Conservation (phyloP, 1,284 basidiomycete species). For the Sporisorium graminicola region DNA sequence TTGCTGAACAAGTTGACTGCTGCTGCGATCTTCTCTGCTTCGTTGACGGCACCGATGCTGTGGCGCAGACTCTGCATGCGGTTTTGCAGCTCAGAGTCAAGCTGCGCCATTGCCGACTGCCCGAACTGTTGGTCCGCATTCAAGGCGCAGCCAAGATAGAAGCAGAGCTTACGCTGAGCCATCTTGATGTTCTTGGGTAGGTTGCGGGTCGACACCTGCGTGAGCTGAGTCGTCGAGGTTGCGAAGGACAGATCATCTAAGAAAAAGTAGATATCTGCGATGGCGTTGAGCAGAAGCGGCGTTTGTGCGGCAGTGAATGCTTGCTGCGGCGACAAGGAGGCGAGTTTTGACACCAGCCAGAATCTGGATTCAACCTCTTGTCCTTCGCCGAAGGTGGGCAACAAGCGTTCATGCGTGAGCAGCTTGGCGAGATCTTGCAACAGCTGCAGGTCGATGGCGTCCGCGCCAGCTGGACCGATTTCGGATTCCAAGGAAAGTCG, state of each 20-base stretch:
- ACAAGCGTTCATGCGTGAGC: constrained; percentile 12
- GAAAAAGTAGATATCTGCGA: constrained; percentile 35
- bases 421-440: constrained; percentile 24
- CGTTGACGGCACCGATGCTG: constrained; percentile 1
- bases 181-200: constrained; percentile 14
- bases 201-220: background rate
- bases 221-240: background rate
- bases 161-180: constrained; percentile 40
- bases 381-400: constrained; percentile 10
- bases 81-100: constrained; percentile 10
- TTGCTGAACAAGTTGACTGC: constrained; percentile 16
- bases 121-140: background rate
- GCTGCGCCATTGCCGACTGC: background rate
- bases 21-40: constrained; percentile 33
- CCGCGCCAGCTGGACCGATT: constrained; percentile 17
- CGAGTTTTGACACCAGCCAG: constrained; percentile 14
- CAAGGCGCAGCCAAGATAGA: constrained; percentile 28
- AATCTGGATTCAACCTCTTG: constrained; percentile 16
- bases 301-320: constrained; percentile 25
- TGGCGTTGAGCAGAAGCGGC: constrained; percentile 27
- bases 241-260: constrained; percentile 6
- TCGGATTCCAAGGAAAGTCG: constrained; percentile 24
- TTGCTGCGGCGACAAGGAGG: constrained; percentile 14
- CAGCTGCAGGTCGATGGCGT: constrained; percentile 29
- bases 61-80: background rate